phyloP scores from a whole-genome alignment of 164 flowering plant genomes.

The Sedum album region DNA sequence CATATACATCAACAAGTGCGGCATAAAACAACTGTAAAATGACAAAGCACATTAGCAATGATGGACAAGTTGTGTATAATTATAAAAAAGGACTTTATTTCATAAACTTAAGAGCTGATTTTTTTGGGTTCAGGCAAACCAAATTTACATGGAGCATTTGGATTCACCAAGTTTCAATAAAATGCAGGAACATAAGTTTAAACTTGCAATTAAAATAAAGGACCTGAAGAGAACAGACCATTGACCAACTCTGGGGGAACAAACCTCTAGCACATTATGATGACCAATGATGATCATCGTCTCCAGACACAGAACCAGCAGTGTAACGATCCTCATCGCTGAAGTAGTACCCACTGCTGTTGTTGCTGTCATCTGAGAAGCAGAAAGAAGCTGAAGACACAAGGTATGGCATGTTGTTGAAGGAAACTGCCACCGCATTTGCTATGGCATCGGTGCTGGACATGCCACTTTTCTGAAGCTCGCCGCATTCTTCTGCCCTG shows the following conservation, averaged over 20 bases:
- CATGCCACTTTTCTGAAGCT: constrained; percentile 14
- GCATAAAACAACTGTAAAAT: no score
- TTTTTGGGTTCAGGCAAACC: not conserved
- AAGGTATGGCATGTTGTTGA: constrained; percentile 92
- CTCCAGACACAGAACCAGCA: no score
- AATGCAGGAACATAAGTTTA: constrained; percentile 13
- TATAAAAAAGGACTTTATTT: not conserved
- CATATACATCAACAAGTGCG: no score
- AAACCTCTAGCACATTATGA: constrained; percentile 15
- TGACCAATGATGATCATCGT: constrained; percentile 42
- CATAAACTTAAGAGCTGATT: not conserved
- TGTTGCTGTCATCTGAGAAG: constrained; percentile 21
- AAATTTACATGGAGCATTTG: constrained; percentile 22
- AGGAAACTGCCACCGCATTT: constrained; percentile 47
- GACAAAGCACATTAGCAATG: no score
- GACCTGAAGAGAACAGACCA: constrained; percentile 9
- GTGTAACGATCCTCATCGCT: no score
- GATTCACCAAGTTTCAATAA: constrained; percentile 9
- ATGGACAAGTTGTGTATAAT: no score
- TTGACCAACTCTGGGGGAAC: constrained; percentile 10
- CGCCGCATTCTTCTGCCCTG: no score
- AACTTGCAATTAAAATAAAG: constrained; percentile 8
- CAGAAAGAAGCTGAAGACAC: no score
- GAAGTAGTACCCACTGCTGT: no score
- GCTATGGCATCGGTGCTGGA: constrained; percentile 23